These are phyloP conservation scores for Gossypium stocksii DNA, from an alignment of 345 rosid species.

Conservation along the genomic window DNA sequence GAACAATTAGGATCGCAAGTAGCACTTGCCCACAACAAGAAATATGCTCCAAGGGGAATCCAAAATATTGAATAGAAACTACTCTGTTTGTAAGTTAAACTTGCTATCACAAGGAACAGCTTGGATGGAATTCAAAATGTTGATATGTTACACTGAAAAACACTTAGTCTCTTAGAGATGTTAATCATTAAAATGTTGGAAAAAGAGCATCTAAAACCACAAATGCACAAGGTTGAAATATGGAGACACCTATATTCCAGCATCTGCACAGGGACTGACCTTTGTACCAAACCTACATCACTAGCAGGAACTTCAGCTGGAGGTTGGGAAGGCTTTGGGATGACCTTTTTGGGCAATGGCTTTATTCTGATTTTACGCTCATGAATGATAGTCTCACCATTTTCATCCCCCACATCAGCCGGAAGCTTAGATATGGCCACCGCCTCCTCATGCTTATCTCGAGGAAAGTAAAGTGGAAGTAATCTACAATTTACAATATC, in stretches of 20 bases:
- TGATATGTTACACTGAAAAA: neutral
- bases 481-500: conserved; percentile 48
- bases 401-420: conserved; percentile 96
- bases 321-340: conserved; percentile 48
- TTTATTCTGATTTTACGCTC: conserved; percentile 96
- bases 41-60: neutral
- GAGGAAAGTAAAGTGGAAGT: conserved; percentile 96
- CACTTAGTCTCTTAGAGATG: neutral
- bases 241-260: neutral
- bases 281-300: conserved; percentile 77
- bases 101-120: neutral
- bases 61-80: neutral
- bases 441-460: conserved; percentile 90
- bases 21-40: neutral
- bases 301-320: conserved; percentile 57
- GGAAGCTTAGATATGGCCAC: conserved; percentile 89
- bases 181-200: neutral
- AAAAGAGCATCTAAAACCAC: neutral
- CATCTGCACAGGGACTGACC: conserved; percentile 44
- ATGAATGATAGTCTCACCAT: conserved; percentile 90
- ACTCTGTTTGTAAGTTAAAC: neutral
- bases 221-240: neutral
- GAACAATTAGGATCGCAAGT: neutral
- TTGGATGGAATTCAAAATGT: neutral
- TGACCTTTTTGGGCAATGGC: conserved; percentile 75